phyloP scores from a whole-genome alignment of 2,329 filamentous ascomycete species.

The Epichloe uncinata region DNA sequence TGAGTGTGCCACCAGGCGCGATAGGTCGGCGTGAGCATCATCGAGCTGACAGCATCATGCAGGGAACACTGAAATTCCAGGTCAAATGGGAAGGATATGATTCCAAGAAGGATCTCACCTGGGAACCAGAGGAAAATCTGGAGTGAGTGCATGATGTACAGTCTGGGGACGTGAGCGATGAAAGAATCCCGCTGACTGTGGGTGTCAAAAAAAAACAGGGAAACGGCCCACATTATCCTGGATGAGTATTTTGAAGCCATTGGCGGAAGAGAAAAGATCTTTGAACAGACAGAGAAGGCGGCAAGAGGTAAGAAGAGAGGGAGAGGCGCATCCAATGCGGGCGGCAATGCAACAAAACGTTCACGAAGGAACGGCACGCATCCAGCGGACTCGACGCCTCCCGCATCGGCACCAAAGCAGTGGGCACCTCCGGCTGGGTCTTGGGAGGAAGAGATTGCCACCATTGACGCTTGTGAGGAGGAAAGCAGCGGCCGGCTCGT shows the following conservation, averaged over 20 bases:
- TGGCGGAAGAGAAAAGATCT: slow-evolving; percentile 48
- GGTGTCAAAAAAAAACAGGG: slow-evolving; percentile 22
- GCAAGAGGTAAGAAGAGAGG: slow-evolving; percentile 44
- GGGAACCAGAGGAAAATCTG: slow-evolving; percentile 62
- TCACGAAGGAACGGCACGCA: slow-evolving; percentile 35
- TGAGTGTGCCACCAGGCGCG: slow-evolving; percentile 17
- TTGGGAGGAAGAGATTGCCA: slow-evolving; percentile 63
- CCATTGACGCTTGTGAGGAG: slow-evolving; percentile 61
- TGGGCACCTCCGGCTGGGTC: slow-evolving; percentile 60
- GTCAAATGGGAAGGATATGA: slow-evolving; percentile 77
- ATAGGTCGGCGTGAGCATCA: not conserved
- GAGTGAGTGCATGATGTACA: slow-evolving; percentile 11
- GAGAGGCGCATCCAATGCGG: slow-evolving; percentile 26
- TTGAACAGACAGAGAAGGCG: slow-evolving; percentile 36
- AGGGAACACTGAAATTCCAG: slow-evolving; percentile 46
- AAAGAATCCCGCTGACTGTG: not conserved
- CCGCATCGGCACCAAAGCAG: slow-evolving; percentile 27
- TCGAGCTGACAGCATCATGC: slow-evolving; percentile 2
- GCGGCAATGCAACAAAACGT: slow-evolving; percentile 29
- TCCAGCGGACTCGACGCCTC: slow-evolving; percentile 34
- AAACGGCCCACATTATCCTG: slow-evolving; percentile 46
- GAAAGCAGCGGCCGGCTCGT: slow-evolving; percentile 43
- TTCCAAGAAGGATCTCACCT: slow-evolving; percentile 55
- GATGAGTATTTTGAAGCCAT: slow-evolving; percentile 48
- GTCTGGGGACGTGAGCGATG: not conserved